phyloP scores from a whole-genome alignment of 257 asterid genomes.

The Datura wrightii region DNA sequence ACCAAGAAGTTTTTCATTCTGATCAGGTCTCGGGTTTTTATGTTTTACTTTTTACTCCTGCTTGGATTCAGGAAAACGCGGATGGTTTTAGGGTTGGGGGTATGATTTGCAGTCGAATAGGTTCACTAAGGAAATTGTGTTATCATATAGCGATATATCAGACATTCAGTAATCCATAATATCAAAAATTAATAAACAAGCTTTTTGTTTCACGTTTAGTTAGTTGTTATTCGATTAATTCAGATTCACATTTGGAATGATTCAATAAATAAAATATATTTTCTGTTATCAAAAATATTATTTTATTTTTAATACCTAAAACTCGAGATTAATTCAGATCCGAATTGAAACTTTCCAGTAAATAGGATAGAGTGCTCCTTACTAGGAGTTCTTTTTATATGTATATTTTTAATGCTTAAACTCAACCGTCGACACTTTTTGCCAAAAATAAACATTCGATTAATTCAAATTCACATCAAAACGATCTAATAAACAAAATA shows the following conservation, averaged over 20 bases:
- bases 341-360: too few species aligned
- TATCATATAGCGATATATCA: too few species aligned
- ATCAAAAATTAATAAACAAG: too few species aligned
- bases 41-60: neutral
- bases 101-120: neutral
- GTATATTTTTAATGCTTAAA: too few species aligned
- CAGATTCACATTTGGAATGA: neutral
- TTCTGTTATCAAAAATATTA: too few species aligned
- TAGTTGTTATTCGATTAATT: neutral
- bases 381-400: too few species aligned
- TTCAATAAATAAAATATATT: too few species aligned
- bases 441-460: neutral
- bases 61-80: neutral
- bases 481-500: neutral
- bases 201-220: neutral
- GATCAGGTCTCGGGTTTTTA: fast-evolving
- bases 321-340: too few species aligned
- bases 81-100: neutral
- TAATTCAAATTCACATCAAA: neutral
- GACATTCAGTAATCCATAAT: too few species aligned
- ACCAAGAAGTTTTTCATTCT: neutral
- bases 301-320: too few species aligned
- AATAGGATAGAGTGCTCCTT: too few species aligned
- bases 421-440: neutral
- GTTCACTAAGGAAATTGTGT: neutral